phyloP scores from a whole-genome alignment of 1,284 basidiomycete genomes.

The Cystobasidium sp. region DNA sequence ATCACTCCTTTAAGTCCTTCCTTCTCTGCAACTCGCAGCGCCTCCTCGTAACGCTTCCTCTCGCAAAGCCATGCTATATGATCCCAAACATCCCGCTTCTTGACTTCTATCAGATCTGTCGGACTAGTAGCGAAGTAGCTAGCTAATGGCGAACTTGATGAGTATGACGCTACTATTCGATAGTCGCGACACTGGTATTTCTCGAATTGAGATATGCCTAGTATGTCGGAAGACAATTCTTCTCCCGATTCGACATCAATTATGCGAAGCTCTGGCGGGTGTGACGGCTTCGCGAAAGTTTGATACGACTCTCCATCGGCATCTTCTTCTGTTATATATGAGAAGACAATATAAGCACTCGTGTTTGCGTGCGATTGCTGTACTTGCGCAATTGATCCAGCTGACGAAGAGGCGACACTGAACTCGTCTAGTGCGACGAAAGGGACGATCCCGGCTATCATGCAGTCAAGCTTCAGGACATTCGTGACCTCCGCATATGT shows the following conservation, averaged over 20 bases:
- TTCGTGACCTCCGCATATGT: conserved; percentile 78
- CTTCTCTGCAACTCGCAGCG: conserved; percentile 79
- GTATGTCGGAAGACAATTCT: conserved; percentile 82
- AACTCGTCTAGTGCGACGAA: conserved; percentile 60
- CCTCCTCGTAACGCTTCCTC: conserved; percentile 81
- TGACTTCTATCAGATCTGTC: conserved; percentile 80
- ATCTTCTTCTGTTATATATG: conserved; percentile 63
- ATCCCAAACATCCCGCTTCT: conserved; percentile 83
- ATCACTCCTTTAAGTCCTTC: conserved; percentile 56
- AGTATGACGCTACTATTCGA: conserved; percentile 63
- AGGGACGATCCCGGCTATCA: conserved; percentile 88
- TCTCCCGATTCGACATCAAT: conserved; percentile 81
- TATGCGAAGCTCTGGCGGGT: conserved; percentile 89
- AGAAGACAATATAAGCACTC: conserved; percentile 78
- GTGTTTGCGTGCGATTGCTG: conserved; percentile 55
- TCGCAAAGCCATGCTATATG: conserved; percentile 94
- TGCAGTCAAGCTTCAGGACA: conserved; percentile 91
- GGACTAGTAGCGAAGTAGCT: conserved; percentile 83
- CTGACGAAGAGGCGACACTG: conserved; percentile 43
- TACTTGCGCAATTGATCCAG: background rate
- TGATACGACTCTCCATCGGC: conserved; percentile 66
- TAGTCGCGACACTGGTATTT: conserved; percentile 94
- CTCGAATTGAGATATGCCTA: conserved; percentile 77
- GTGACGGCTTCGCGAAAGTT: conserved; percentile 67
- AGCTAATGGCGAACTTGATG: conserved; percentile 51